These are phyloP conservation scores for Candida sp. DNA, from an alignment of 1,139 yeast genomes.

Conservation along the genomic window DNA sequence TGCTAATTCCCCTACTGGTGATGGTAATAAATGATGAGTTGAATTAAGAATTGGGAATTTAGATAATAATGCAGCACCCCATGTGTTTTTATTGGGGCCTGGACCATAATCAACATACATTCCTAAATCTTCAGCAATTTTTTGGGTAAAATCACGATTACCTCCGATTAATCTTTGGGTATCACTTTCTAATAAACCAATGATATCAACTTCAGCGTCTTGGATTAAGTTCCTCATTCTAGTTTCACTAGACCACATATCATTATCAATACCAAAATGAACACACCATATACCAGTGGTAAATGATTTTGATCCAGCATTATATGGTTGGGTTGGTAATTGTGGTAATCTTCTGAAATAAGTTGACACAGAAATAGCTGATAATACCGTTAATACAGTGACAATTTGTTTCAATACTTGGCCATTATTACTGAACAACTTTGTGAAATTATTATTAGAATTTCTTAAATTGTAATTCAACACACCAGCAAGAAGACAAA, in stretches of 20 bases:
- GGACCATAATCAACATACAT: slow-evolving; percentile 98
- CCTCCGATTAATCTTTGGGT: slow-evolving; percentile 95
- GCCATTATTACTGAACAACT: slow-evolving; percentile 17
- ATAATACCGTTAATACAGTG: slow-evolving; percentile 23
- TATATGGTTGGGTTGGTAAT: slow-evolving; percentile 62
- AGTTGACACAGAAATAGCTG: slow-evolving; percentile 31
- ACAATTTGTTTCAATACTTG: slow-evolving; percentile 20
- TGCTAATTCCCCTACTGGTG: slow-evolving; percentile 97
- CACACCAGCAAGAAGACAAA: slow-evolving; percentile 45
- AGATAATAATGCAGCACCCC: slow-evolving; percentile 94
- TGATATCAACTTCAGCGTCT: slow-evolving; percentile 86
- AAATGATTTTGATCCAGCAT: slow-evolving; percentile 69
- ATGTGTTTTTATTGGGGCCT: slow-evolving; percentile 96
- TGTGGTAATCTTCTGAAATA: slow-evolving; percentile 50
- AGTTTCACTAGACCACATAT: slow-evolving; percentile 96
- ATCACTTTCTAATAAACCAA: slow-evolving; percentile 89
- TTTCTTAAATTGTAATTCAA: slow-evolving; percentile 28
- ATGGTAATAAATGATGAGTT: slow-evolving; percentile 84
- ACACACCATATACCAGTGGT: slow-evolving; percentile 99
- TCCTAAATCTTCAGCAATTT: slow-evolving; percentile 86
- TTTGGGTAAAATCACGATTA: slow-evolving; percentile 89
- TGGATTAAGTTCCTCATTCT: slow-evolving; percentile 80
- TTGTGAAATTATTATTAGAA: slow-evolving; percentile 16
- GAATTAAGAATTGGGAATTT: slow-evolving; percentile 92
- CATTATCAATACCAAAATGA: slow-evolving; percentile 95